Percentiles rank a stretch among this genome's conserved stretches.
These are phyloP conservation scores for Cenococcum geophilum DNA, from an alignment of 495 filamentous ascomycete genomes.

Conservation along the genomic window DNA sequence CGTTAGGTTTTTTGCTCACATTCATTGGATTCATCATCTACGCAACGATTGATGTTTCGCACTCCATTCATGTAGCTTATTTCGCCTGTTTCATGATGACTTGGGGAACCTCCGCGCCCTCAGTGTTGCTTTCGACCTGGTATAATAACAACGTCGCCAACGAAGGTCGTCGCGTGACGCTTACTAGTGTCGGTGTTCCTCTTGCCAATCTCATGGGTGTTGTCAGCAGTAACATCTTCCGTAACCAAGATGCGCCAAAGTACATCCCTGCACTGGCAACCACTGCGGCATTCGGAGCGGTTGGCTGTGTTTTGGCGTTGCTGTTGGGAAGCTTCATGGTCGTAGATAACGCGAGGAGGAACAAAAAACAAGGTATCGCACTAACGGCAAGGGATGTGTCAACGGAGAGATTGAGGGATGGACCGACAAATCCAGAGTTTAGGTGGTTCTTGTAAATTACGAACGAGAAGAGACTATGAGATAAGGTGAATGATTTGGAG, in stretches of 20 bases:
- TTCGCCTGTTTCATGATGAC: slow-evolving; percentile 81
- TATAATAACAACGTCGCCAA: slow-evolving; percentile 66
- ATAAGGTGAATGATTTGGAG: neutral
- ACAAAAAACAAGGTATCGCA: slow-evolving; percentile 54
- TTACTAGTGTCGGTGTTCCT: slow-evolving; percentile 69
- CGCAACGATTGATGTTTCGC: slow-evolving; percentile 58
- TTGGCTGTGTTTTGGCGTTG: slow-evolving; percentile 53
- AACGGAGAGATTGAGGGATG: slow-evolving; percentile 62
- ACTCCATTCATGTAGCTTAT: slow-evolving; percentile 59
- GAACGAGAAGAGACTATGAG: neutral
- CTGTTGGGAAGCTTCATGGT: slow-evolving; percentile 62
- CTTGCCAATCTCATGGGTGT: slow-evolving; percentile 78
- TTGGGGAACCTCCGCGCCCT: slow-evolving; percentile 59
- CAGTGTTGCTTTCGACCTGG: slow-evolving; percentile 47
- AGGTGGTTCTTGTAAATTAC: slow-evolving; percentile 55
- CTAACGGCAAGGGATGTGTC: slow-evolving; percentile 60
- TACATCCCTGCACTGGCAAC: slow-evolving; percentile 70
- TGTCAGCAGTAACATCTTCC: slow-evolving; percentile 68
- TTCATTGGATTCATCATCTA: slow-evolving; percentile 73
- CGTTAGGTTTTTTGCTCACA: slow-evolving; percentile 64
- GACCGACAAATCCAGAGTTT: slow-evolving; percentile 57
- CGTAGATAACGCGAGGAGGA: slow-evolving; percentile 59
- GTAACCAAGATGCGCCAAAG: slow-evolving; percentile 61
- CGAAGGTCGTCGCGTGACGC: slow-evolving; percentile 61
- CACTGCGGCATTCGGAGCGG: slow-evolving; percentile 64